These are phyloP conservation scores for Diospyros kaki DNA, from an alignment of 148 eudicot genomes.

Conservation along the genomic window DNA sequence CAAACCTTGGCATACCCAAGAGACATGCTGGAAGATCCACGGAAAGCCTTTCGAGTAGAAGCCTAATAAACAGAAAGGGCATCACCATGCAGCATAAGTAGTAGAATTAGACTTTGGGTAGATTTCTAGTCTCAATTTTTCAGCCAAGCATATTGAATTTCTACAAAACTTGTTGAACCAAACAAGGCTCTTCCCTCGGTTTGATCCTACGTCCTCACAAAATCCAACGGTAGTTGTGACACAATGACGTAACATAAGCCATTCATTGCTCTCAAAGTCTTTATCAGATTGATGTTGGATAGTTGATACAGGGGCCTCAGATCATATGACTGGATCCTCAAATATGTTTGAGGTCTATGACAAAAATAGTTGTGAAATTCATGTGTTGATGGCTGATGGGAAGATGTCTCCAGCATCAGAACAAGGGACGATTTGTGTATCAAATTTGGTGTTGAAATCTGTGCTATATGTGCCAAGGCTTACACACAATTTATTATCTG, in stretches of 20 bases:
- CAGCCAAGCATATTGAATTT: no score
- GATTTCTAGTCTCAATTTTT: background rate
- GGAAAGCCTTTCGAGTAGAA: conserved; percentile 1
- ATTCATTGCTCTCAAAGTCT: background rate
- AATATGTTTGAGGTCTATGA: background rate
- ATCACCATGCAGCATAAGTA: background rate
- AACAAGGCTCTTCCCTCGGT: no score
- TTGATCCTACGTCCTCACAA: no score
- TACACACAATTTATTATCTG: background rate
- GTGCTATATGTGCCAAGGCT: background rate
- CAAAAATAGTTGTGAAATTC: no score
- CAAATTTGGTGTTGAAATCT: no score
- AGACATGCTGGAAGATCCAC: background rate
- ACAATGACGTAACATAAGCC: background rate
- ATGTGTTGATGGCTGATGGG: no score
- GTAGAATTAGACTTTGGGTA: background rate
- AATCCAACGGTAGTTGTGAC: no score
- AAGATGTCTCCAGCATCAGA: no score
- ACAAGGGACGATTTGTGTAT: no score
- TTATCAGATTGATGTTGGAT: background rate
- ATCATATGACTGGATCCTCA: background rate
- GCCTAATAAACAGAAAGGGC: background rate
- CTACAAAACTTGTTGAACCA: no score
- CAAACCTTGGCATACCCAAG: conserved; percentile 2
- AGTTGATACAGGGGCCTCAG: background rate